Evolutionary conservation across 257 asterid species (phyloP).

Genomic region (Coffea canephora): DNA sequence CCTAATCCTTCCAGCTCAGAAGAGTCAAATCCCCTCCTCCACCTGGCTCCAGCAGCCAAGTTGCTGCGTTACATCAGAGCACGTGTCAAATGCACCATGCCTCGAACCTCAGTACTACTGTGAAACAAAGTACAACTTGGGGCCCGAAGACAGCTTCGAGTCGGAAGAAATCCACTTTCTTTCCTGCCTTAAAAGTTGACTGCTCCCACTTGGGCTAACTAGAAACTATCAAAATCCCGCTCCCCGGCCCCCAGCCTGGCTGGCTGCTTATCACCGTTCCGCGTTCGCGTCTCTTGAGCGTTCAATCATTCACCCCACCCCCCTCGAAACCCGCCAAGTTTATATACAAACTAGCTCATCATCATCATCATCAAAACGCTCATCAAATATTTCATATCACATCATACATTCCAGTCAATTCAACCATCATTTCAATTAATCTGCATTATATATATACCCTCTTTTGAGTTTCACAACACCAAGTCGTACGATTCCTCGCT

Average conservation of each 20-base stretch:
- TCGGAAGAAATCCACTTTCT: no score
- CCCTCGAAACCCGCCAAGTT: no score
- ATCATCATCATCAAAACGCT: no score
- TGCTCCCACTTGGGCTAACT: no score
- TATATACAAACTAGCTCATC: not conserved
- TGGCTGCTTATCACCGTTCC: conserved; percentile 17
- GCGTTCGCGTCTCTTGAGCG: conserved; percentile 15
- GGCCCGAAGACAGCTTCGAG: not conserved
- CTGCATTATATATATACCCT: no score
- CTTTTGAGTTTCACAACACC: no score
- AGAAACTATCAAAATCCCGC: not conserved
- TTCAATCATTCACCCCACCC: no score
- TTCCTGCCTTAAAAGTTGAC: no score
- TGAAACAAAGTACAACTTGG: no score
- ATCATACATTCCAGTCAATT: not conserved
- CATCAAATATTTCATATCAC: not conserved
- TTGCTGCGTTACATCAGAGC: not conserved
- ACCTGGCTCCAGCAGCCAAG: not conserved
- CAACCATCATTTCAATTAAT: not conserved
- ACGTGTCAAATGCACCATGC: no score
- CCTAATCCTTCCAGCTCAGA: not conserved
- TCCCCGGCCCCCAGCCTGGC: not conserved
- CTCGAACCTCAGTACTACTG: no score
- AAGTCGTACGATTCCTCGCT: no score
- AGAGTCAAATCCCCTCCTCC: not conserved